Base-by-base conservation (phyloP, 2,329 filamentous ascomycete species). In the Colletotrichum spinosum region DNA sequence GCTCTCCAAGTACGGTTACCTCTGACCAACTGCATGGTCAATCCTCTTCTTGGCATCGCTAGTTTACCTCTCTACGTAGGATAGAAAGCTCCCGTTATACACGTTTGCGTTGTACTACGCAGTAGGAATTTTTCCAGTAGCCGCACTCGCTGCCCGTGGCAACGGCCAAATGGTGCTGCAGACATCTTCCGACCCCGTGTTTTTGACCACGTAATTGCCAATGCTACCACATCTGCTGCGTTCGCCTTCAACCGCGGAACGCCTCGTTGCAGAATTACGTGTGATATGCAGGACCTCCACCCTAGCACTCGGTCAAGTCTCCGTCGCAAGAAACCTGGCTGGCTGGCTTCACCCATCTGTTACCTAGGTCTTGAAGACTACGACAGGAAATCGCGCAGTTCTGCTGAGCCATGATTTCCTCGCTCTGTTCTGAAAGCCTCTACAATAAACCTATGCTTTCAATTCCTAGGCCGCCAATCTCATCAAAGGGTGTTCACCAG, bases 151-250 rank as follows among this genome's bases (percentile, higher is more conserved):
- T 15, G 6, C 3, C 44, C 8, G 34, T 11, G 13, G 15, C 44
- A 38, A 55, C 55, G 61, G 35, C 38, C 45, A 34, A 39, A 60
- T 60, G 38, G 56, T 60, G 49, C 50, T 38, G 42, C 34, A 65
- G 57, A 48, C 37, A 65, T 65, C 45, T 60, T 60, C 61, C 61
- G 55, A 37, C 50, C 54, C 55, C 55, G 48, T 54, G 49, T 53
- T 42, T 37, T 33, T 52, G 49, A 15, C 50, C 50, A 49, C 50
- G 49, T 55, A n/a, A 55, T 44, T 55, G 34, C 50, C 45, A 52
- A 55, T 65, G 62, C 10, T 48, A 61, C 62, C 57, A 52, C 37
- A 37, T 45, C 39, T 46, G 55, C 59, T 59, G 49, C 57, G 55
- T 50, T 65, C 55, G 45, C 60, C 11, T 59, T 15, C 25, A 39